phyloP scores from a whole-genome alignment of 2,329 filamentous ascomycete species.

The Cladosporium austrohemisphaericum region DNA sequence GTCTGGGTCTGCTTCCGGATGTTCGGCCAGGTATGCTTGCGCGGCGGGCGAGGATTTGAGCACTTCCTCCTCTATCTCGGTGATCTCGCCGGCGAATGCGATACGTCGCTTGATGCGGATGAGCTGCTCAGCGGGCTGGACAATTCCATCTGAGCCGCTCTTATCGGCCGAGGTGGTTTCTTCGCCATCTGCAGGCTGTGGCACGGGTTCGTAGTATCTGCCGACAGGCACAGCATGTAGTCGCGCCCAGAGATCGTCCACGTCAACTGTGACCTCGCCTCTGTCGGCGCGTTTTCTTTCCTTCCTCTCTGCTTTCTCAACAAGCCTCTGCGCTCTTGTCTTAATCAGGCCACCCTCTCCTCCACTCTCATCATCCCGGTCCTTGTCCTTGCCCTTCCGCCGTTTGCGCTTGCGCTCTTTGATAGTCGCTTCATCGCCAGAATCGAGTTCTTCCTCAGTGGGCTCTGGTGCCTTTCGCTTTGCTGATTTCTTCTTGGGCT shows the following conservation, averaged over 20 bases:
- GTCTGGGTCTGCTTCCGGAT: conserved; percentile 33
- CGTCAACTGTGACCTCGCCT: conserved; percentile 53
- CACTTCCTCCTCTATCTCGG: conserved; percentile 52
- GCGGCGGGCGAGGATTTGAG: conserved; percentile 54
- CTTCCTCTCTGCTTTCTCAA: conserved; percentile 47
- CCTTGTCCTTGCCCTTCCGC: conserved; percentile 32
- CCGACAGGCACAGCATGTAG: conserved; percentile 42
- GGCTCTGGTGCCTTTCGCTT: conserved; percentile 34
- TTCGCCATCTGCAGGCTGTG: conserved; percentile 13
- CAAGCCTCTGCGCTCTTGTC: conserved; percentile 51
- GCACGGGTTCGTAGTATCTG: not conserved
- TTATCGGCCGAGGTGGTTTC: not conserved
- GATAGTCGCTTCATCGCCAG: conserved; percentile 56
- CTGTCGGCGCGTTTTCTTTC: conserved; percentile 41
- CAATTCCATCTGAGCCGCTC: not conserved
- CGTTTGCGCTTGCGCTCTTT: conserved; percentile 43
- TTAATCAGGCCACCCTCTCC: conserved; percentile 51
- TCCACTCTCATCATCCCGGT: conserved; percentile 39
- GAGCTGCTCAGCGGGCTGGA: conserved; percentile 38
- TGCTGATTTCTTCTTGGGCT: conserved; percentile 35
- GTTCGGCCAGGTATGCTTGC: conserved; percentile 47
- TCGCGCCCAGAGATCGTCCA: conserved; percentile 52
- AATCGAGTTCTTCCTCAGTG: conserved; percentile 46
- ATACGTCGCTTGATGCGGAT: conserved; percentile 56
- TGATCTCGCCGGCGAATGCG: conserved; percentile 54